Evolutionary conservation across 352 stramenopile species (phyloP).

Genomic region (Phytophthora agathidicida): DNA sequence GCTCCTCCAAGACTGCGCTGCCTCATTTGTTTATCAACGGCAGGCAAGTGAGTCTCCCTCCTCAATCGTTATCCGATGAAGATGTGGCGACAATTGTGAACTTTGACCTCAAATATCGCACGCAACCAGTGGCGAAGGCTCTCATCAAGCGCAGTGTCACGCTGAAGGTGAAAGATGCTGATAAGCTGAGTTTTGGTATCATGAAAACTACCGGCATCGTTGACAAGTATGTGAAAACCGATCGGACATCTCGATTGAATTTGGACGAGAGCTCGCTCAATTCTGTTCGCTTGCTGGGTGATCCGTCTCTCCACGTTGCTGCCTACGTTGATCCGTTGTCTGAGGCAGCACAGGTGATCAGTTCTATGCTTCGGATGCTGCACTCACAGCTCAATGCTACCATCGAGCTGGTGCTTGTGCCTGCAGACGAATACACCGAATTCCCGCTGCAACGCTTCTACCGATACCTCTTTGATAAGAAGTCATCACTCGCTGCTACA

Average conservation of each 20-base stretch:
- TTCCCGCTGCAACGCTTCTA: slow-evolving; percentile 95
- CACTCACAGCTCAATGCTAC: slow-evolving; percentile 73
- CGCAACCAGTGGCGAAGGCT: slow-evolving; percentile 67
- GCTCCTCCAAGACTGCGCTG: slow-evolving; percentile 7
- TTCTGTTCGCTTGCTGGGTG: slow-evolving; percentile 41
- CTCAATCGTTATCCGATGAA: slow-evolving; percentile 58
- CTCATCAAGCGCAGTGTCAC: slow-evolving; percentile 68
- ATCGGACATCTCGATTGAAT: slow-evolving; percentile 44
- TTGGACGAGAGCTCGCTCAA: slow-evolving; percentile 47
- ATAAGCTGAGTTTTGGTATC: slow-evolving; percentile 68
- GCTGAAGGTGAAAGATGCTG: slow-evolving; percentile 55
- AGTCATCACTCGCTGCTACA: slow-evolving; percentile 39
- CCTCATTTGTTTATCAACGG: slow-evolving; percentile 78
- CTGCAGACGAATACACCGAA: slow-evolving; percentile 72
- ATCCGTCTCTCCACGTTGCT: slow-evolving; percentile 63
- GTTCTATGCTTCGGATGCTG: slow-evolving; percentile 86
- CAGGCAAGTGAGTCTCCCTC: slow-evolving; percentile 58
- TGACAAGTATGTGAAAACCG: slow-evolving; percentile 71
- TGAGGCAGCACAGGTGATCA: slow-evolving; percentile 88
- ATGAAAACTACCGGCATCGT: slow-evolving; percentile 82
- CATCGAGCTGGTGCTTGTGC: slow-evolving; percentile 74
- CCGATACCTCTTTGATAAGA: slow-evolving; percentile 86
- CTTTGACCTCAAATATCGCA: slow-evolving; percentile 78
- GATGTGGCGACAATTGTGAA: slow-evolving; percentile 68
- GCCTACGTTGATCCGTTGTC: slow-evolving; percentile 93